Conservation (phyloP, 306 rosid species). For the Echinosophora koreensis region DNA sequence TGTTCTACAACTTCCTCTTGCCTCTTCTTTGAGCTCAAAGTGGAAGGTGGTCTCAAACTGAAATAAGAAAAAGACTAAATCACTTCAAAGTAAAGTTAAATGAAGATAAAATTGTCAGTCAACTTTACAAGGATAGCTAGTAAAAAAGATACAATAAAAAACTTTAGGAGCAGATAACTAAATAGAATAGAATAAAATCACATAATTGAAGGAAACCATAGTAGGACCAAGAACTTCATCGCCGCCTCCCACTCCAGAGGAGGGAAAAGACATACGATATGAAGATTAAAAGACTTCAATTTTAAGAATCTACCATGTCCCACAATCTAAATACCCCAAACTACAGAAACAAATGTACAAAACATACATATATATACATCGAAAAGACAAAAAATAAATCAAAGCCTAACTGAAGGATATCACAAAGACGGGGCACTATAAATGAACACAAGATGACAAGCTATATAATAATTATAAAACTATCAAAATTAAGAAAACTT, state of each 20-base stretch:
- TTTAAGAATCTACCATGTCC: neutral
- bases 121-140: conserved; percentile 15
- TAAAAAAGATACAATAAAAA: neutral
- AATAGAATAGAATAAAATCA: conserved; percentile 7
- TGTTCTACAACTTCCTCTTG: conserved; percentile 62
- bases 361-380: neutral
- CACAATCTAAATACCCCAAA: conserved; percentile 10
- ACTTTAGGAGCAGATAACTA: conserved; percentile 4
- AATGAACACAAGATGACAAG: conserved; percentile 11
- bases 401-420: neutral
- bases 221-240: conserved; percentile 13
- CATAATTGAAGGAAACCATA: conserved; percentile 31
- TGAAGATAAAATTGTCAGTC: conserved; percentile 24
- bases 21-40: conserved; percentile 58
- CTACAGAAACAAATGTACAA: conserved; percentile 13
- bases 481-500: conserved; percentile 17
- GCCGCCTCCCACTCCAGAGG: neutral
- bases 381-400: neutral
- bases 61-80: conserved; percentile 42
- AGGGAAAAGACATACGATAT: neutral
- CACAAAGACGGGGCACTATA: conserved; percentile 10
- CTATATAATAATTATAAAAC: conserved; percentile 15
- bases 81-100: conserved; percentile 31
- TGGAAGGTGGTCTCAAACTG: conserved; percentile 70
- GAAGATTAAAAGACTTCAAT: conserved; percentile 5